These are phyloP conservation scores for Pyrenochaeta sp. DNA, from an alignment of 2,329 filamentous ascomycete genomes.

Conservation along the genomic window DNA sequence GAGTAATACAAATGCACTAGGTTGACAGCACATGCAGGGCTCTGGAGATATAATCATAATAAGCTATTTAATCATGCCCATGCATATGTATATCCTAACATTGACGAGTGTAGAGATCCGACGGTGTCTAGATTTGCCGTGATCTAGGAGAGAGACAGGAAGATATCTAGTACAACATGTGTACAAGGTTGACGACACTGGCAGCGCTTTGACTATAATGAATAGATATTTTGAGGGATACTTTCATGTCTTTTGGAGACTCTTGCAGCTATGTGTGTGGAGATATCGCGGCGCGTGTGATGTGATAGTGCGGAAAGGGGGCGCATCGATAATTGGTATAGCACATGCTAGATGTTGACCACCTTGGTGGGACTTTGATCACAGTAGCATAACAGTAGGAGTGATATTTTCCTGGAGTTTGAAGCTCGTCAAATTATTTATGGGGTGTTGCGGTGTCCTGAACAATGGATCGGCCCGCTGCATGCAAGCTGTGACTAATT, in stretches of 20 bases:
- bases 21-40: neutral
- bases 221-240: neutral
- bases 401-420: neutral
- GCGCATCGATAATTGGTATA: neutral
- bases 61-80: neutral
- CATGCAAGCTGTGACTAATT: neutral
- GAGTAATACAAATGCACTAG: neutral
- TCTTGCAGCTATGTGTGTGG: neutral
- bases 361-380: neutral
- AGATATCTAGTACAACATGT: neutral
- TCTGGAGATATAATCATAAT: neutral
- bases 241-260: neutral
- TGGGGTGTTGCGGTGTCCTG: neutral
- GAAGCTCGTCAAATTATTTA: neutral
- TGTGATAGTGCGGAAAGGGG: neutral
- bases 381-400: neutral
- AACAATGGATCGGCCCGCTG: neutral
- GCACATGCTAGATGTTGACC: neutral
- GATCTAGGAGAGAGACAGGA: neutral
- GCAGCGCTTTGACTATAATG: neutral
- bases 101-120: neutral
- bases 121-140: neutral
- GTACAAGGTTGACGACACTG: neutral
- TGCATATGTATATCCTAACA: neutral
- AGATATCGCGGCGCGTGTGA: neutral